phyloP scores from a whole-genome alignment of 1,139 yeast species.

The Candida sanyaensis region DNA sequence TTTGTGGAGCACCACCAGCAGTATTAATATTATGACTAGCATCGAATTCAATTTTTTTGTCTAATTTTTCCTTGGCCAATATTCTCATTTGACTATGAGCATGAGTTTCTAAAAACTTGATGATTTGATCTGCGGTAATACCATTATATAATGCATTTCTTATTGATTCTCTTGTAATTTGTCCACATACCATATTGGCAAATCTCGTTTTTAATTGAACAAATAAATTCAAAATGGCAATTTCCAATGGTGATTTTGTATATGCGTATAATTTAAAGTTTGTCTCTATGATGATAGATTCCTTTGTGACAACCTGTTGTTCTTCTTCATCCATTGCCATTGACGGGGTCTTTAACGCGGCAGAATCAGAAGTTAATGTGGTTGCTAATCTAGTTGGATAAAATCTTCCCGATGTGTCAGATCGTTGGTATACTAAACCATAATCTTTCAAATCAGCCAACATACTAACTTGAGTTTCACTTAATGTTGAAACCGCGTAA shows the following conservation, averaged over 20 bases:
- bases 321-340: constrained; percentile 67
- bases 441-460: constrained; percentile 87
- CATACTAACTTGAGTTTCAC: constrained; percentile 84
- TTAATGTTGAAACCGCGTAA: constrained; percentile 69
- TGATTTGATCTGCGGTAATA: constrained; percentile 92
- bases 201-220: constrained; percentile 84
- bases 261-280: constrained; percentile 92
- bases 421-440: constrained; percentile 83
- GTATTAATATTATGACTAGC: constrained; percentile 58
- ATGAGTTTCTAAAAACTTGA: constrained; percentile 84
- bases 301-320: constrained; percentile 38
- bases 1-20: constrained; percentile 42
- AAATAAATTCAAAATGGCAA: constrained; percentile 86
- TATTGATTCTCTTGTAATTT: constrained; percentile 88
- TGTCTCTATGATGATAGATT: constrained; percentile 87
- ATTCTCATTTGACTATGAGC: constrained; percentile 92
- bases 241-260: constrained; percentile 92
- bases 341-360: constrained; percentile 67
- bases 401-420: constrained; percentile 61
- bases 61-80: constrained; percentile 65
- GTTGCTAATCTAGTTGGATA: constrained; percentile 93
- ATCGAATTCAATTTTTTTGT: constrained; percentile 67
- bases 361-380: constrained; percentile 82
- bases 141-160: constrained; percentile 84
- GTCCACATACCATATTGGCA: constrained; percentile 91